Base-by-base conservation (phyloP, 495 filamentous ascomycete species). In the Penicillium subrubescens region DNA sequence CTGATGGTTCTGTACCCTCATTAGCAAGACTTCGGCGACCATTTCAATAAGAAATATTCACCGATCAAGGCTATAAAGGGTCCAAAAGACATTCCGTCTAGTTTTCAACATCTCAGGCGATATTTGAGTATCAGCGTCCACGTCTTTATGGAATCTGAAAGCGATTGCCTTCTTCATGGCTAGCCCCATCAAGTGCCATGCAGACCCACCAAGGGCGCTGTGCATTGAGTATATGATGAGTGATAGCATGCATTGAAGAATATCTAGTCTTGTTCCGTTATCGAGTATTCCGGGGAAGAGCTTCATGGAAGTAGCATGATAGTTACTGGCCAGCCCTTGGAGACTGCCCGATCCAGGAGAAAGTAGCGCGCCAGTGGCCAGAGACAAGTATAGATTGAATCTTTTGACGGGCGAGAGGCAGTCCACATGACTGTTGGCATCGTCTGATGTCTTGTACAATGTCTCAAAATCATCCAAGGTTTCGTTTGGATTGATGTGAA, bases 91-190 rank as follows among this genome's bases (percentile, higher is more conserved):
- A 63, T 64, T 60, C 10, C 61, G 57, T 23, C 60, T 54, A 1
- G 15, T 41, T 0, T 27, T 46, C 3, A 65, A n/a, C 7, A 51
- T 41, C 12, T 57, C 44, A 0, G 35, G 14, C 12, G 63, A 43
- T 2, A 67, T 55, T 21, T 46, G 21, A 12, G 39, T 27, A 10
- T 41, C 44, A 41, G 56, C 12, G 33, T 66, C 43, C 0, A 63
- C 57, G 10, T 72, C 72, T 39, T 67, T 66, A 34, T 75, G 70
- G 25, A 75, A 67, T 35, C 67, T 33, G 41, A 66, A 68, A 2
- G 68, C 59, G 51, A 75, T 69, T 39, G 65, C 67, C 43, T 69
- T 75, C 33, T 69, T 65, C 70, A 75, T 70, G 6, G 72, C 72
- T 11, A 72, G 57, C 11, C 72, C 72, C 25, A 75, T 37, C 25